Evolutionary conservation across 208 protist genomes (phyloP).

Genomic region (Blastocrithidia nonstop): DNA sequence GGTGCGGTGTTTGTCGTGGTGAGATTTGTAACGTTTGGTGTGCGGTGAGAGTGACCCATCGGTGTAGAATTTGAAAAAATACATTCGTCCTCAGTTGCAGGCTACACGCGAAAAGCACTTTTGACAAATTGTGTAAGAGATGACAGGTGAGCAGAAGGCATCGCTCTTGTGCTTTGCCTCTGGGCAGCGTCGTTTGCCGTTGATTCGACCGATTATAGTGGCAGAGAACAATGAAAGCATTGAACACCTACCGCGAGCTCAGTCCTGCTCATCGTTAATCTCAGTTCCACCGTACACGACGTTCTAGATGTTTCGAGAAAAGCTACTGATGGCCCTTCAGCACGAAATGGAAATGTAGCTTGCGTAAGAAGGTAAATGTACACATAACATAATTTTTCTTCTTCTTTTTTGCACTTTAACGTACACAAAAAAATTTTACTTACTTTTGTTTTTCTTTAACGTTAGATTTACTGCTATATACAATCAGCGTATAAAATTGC

Average conservation of each 20-base stretch:
- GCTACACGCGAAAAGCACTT: conserved; percentile 42
- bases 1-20: conserved; percentile 76
- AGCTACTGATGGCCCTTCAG: conserved; percentile 55
- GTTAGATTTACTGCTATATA: background rate
- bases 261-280: conserved; percentile 81
- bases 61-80: conserved; percentile 40
- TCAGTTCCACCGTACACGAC: conserved; percentile 69
- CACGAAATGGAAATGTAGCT: conserved; percentile 86
- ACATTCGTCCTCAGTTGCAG: conserved; percentile 40
- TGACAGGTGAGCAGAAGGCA: conserved; percentile 60
- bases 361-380: conserved; percentile 15
- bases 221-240: conserved; percentile 61
- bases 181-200: conserved; percentile 68
- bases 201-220: conserved; percentile 57
- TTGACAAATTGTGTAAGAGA: conserved; percentile 73
- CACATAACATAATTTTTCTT: background rate
- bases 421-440: background rate
- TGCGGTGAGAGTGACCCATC: conserved; percentile 64
- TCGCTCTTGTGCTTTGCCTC: conserved; percentile 79
- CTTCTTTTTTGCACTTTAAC: background rate
- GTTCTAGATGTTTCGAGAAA: conserved; percentile 59
- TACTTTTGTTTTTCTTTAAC: background rate
- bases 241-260: conserved; percentile 71
- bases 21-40: conserved; percentile 61
- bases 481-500: background rate